Percentiles rank a stretch among this genome's conserved stretches.
Evolutionary conservation across 306 rosid species (phyloP).

Genomic region (Lupinus albus): DNA sequence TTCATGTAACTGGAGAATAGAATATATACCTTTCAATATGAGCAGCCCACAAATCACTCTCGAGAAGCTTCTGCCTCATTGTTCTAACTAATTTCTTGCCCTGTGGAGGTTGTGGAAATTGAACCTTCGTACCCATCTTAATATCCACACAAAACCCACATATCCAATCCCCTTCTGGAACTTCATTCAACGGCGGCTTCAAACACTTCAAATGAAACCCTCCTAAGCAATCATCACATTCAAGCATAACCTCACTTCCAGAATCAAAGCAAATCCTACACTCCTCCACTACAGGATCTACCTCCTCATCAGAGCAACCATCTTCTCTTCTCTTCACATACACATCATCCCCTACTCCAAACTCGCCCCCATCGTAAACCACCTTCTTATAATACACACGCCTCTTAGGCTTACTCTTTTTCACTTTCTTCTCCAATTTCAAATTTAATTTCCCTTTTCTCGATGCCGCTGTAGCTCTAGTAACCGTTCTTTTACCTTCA

Average conservation of each 20-base stretch:
- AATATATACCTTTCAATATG: constrained; percentile 56
- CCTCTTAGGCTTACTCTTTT: constrained; percentile 34
- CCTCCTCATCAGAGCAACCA: constrained; percentile 62
- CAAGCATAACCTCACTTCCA: constrained; percentile 69
- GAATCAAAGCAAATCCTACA: constrained; percentile 73
- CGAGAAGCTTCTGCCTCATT: constrained; percentile 82
- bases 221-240: constrained; percentile 86
- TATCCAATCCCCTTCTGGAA: constrained; percentile 89
- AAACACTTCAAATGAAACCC: constrained; percentile 91
- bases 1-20: background rate
- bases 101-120: constrained; percentile 59
- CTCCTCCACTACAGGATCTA: constrained; percentile 69
- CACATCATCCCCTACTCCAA: constrained; percentile 73
- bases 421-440: constrained; percentile 34
- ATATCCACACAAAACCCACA: constrained; percentile 74
- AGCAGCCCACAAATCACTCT: constrained; percentile 87
- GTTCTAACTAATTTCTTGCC: constrained; percentile 75
- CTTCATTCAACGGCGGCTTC: constrained; percentile 72
- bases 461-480: constrained; percentile 49
- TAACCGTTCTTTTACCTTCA: constrained; percentile 43
- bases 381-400: constrained; percentile 69
- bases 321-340: constrained; percentile 85
- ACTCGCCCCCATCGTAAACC: constrained; percentile 81
- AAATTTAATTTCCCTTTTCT: constrained; percentile 26
- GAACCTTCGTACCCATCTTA: constrained; percentile 60